A percentile compares a stretch with the other conserved stretches of the same genome.
Evolutionary conservation across 257 asterid genomes (phyloP).

Genomic region (Petunia secreta): DNA sequence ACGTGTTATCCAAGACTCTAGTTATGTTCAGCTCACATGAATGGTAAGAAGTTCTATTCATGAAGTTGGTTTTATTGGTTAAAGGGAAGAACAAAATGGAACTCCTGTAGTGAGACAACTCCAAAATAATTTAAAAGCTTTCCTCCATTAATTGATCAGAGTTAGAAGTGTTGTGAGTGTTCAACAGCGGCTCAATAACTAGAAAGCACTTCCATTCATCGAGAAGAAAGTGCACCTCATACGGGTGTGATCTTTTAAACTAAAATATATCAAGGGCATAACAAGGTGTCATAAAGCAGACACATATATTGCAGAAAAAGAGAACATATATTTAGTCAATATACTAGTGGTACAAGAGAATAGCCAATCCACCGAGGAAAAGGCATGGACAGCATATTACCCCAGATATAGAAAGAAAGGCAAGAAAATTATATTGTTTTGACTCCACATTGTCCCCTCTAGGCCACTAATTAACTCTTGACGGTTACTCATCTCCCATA

Average conservation of each 20-base stretch:
- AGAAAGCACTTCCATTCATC: neutral
- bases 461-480: neutral
- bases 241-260: neutral
- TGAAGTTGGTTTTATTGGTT: neutral
- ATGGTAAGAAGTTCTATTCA: neutral
- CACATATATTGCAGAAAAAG: neutral
- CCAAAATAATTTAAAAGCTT: neutral
- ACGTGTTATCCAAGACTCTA: neutral
- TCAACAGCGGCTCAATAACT: neutral
- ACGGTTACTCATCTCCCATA: constrained; percentile 79
- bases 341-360: constrained; percentile 2
- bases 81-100: neutral
- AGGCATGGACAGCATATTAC: constrained; percentile 17
- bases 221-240: neutral
- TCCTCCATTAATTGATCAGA: constrained; percentile 13
- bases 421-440: constrained; percentile 22
- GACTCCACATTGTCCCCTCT: constrained; percentile 21
- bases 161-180: neutral
- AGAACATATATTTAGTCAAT: neutral
- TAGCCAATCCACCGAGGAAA: constrained; percentile 22
- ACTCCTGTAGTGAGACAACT: neutral
- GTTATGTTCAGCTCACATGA: neutral
- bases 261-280: constrained; percentile 6
- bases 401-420: neutral
- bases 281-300: constrained; percentile 17